These are phyloP conservation scores for Danielozyma ontarioensis DNA, from an alignment of 805 yeast genomes.

Conservation along the genomic window DNA sequence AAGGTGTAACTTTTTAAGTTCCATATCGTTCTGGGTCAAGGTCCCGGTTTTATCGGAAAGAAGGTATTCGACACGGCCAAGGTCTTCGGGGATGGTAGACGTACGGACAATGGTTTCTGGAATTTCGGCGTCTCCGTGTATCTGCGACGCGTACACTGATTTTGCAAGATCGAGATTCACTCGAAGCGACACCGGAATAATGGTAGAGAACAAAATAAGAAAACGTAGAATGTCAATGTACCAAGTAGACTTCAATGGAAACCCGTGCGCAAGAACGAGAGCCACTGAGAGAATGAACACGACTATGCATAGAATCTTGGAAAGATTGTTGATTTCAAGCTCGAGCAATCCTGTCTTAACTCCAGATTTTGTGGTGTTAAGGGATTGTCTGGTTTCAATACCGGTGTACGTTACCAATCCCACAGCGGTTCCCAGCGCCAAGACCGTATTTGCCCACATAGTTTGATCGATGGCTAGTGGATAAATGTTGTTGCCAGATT, in stretches of 20 bases:
- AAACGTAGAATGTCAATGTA: conserved; percentile 88
- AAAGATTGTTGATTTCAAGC: conserved; percentile 80
- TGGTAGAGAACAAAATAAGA: conserved; percentile 86
- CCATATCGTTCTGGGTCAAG: conserved; percentile 97
- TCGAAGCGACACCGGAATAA: conserved; percentile 91
- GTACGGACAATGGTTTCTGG: conserved; percentile 91
- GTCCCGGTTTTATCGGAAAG: conserved; percentile 96
- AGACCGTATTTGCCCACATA: conserved; percentile 95
- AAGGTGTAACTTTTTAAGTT: conserved; percentile 82
- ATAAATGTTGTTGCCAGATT: conserved; percentile 40
- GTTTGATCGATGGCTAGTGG: conserved; percentile 87
- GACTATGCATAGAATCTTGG: conserved; percentile 82
- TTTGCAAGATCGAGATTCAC: conserved; percentile 95
- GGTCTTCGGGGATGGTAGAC: conserved; percentile 95
- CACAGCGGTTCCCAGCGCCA: conserved; percentile 88
- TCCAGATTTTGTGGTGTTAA: conserved; percentile 85
- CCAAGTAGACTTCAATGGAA: conserved; percentile 60
- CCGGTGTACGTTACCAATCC: conserved; percentile 93
- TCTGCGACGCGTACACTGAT: conserved; percentile 92
- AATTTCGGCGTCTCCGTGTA: conserved; percentile 79
- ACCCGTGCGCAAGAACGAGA: conserved; percentile 78
- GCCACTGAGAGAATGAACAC: conserved; percentile 75
- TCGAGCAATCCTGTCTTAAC: conserved; percentile 89
- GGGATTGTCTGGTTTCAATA: conserved; percentile 84
- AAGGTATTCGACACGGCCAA: conserved; percentile 91